These are phyloP conservation scores for Fistulifera pelliculosa DNA, from an alignment of 108 stramenopile genomes.

Conservation along the genomic window DNA sequence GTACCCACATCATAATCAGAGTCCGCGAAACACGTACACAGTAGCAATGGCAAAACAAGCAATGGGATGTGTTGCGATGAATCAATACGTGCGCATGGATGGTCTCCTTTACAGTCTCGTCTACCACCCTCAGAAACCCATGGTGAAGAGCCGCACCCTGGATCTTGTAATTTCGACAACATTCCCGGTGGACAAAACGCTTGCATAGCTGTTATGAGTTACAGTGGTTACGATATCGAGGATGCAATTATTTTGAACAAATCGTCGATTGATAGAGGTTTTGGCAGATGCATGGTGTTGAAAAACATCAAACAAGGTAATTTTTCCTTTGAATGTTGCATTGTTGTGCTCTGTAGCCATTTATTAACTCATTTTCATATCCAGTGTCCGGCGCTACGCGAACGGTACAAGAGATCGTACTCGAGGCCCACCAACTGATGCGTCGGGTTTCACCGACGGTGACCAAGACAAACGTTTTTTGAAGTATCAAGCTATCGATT, in stretches of 20 bases:
- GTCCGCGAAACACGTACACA: slow-evolving; percentile 92
- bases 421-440: slow-evolving; percentile 61
- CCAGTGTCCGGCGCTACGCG: slow-evolving; percentile 82
- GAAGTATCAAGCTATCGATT: slow-evolving; percentile 74
- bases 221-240: slow-evolving; percentile 99
- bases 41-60: slow-evolving; percentile 99
- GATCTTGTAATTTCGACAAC: slow-evolving; percentile 96
- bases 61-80: slow-evolving; percentile 93
- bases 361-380: no score
- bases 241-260: slow-evolving; percentile 98
- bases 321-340: no score
- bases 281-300: slow-evolving; percentile 90
- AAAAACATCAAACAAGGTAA: slow-evolving; percentile 61
- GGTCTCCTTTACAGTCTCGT: slow-evolving; percentile 91
- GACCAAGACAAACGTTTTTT: slow-evolving; percentile 76
- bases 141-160: slow-evolving; percentile 92
- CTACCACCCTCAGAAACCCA: slow-evolving; percentile 98
- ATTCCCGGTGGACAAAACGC: slow-evolving; percentile 98
- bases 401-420: slow-evolving; percentile 89
- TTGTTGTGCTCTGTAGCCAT: no score
- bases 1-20: slow-evolving; percentile 99
- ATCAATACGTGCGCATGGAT: slow-evolving; percentile 96
- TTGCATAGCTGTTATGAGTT: slow-evolving; percentile 96
- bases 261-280: slow-evolving; percentile 95
- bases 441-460: slow-evolving; percentile 55